Conservation (phyloP, 139 green algal genomes). For the Picochlorum sp. region DNA sequence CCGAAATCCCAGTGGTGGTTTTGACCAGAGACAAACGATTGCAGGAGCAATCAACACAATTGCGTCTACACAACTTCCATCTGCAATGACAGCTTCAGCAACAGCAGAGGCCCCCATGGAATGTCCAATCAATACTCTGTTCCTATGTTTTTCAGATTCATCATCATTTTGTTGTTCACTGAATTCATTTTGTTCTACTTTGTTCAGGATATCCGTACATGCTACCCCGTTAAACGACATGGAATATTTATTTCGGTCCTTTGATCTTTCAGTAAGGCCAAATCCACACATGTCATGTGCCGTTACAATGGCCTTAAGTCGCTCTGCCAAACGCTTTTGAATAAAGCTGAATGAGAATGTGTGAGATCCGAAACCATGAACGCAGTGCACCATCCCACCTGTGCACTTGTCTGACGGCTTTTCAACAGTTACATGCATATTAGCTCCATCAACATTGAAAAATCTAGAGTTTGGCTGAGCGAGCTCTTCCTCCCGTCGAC, state of each 20-base stretch:
- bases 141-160: neutral
- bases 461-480: constrained; percentile 49
- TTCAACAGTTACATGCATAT: constrained; percentile 36
- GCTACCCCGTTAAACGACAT: constrained; percentile 55
- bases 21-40: constrained; percentile 42
- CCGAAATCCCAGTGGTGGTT: neutral
- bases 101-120: constrained; percentile 54
- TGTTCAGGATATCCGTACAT: constrained; percentile 30
- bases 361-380: constrained; percentile 81
- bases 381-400: constrained; percentile 36
- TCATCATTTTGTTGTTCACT: neutral
- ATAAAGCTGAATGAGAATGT: constrained; percentile 50
- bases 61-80: constrained; percentile 23
- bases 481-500: constrained; percentile 27
- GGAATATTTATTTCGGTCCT: constrained; percentile 40
- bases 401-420: neutral
- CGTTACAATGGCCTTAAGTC: constrained; percentile 43
- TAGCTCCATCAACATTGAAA: constrained; percentile 15
- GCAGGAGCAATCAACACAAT: constrained; percentile 73
- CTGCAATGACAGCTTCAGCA: constrained; percentile 34
- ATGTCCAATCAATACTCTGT: constrained; percentile 65
- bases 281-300: constrained; percentile 79
- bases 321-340: constrained; percentile 29
- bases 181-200: neutral
- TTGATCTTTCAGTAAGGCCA: constrained; percentile 54